Base-by-base conservation (phyloP, 163 green algal genomes). In the Prototheca wickerhamii region DNA sequence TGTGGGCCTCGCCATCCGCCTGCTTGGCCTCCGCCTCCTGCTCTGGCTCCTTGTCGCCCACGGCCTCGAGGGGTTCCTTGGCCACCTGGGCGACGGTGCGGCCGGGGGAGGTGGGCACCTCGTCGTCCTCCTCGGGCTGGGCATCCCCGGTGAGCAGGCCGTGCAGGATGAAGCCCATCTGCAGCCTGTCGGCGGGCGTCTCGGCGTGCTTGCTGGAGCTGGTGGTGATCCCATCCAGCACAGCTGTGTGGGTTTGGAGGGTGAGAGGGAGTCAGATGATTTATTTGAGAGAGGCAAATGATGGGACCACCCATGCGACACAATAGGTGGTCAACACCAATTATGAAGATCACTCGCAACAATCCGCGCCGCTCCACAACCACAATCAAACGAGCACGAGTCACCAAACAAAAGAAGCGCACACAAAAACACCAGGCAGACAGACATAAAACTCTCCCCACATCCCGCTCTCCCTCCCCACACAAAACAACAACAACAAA, bases 181-280 rank as follows among this genome's bases (percentile, higher is more conserved):
- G 72, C 57, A 69, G 62, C 49, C 56, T 56, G 60, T 79, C 72
- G 28, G 67, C 59, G 6, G 67, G 65, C 46, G 62, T 65, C 37
- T 70, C 65, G 28, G 32, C 65, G 12, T 60, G 32, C 58, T 63
- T 68, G 30, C 37, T 55, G 43, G 58, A 65, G 52, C 61, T 65
- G 35, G 62, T 70, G 25, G 76, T 83, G 44, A 85, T 79, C 53
- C 76, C 73, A 40, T 83, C 72, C 40, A 86, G 63, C 34, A 86
- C 79, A 26, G 79, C 79, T 23, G 68, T 26, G 53, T 10, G 20
- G 49, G 49, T 12, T 12, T 20, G 18, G 21, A 56, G 49, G 21
- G 21, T 15, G 18, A 23, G 20, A 29, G 7, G 12, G 21, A 2
- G 49, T n/a, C 49, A 56, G 20, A 23, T 20, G 23, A 56, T 56